phyloP scores from a whole-genome alignment of 2,329 filamentous ascomycete genomes.

The Claviceps citrina region DNA sequence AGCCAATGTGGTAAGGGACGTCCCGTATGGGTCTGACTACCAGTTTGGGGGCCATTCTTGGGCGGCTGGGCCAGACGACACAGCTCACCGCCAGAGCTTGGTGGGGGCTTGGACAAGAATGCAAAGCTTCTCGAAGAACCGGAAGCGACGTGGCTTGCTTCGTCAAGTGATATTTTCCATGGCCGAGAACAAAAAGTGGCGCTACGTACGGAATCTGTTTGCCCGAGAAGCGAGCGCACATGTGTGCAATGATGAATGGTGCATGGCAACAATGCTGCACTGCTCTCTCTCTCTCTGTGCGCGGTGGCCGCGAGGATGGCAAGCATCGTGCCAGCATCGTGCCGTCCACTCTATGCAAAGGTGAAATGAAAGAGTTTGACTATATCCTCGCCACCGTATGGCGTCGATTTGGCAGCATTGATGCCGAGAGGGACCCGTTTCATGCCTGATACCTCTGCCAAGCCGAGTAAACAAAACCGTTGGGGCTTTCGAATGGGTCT shows the following conservation, averaged over 20 bases:
- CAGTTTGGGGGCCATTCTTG: neutral
- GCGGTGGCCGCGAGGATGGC: no score
- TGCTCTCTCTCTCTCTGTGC: no score
- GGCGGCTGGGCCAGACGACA: neutral
- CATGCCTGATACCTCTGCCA: neutral
- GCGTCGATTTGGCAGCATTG: neutral
- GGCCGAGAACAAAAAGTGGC: neutral
- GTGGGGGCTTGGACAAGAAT: neutral
- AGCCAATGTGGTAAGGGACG: neutral
- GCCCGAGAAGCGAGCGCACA: no score
- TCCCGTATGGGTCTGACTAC: neutral
- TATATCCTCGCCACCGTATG: neutral
- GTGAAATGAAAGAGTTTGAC: neutral
- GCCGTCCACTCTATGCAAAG: neutral
- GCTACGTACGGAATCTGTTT: neutral
- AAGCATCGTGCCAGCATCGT: neutral
- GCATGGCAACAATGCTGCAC: no score
- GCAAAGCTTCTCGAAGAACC: neutral
- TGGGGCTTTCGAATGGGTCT: no score
- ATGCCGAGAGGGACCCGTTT: neutral
- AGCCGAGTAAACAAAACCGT: neutral
- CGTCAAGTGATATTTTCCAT: neutral
- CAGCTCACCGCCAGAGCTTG: conserved; percentile 3
- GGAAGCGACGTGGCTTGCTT: neutral
- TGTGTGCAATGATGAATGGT: neutral